phyloP scores from a whole-genome alignment of 768 basidiomycete genomes.

The Tubosaeta sp. region DNA sequence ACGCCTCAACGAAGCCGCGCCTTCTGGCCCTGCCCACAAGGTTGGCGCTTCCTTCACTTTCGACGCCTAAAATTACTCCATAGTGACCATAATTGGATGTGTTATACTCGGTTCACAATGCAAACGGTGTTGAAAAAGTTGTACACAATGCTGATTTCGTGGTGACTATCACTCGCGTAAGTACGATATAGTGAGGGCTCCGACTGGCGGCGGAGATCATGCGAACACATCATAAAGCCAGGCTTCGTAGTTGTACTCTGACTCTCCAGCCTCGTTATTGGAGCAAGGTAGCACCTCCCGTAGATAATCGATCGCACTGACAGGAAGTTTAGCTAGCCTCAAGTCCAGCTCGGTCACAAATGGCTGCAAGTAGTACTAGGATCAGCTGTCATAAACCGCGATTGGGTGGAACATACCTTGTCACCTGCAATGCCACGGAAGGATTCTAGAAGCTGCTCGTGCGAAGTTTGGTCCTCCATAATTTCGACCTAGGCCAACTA shows the following conservation, averaged over 20 bases:
- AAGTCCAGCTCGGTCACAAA: slow-evolving; percentile 94
- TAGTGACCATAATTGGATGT: slow-evolving; percentile 18
- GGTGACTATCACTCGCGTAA: neutral
- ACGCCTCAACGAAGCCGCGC: slow-evolving; percentile 71
- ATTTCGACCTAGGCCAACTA: slow-evolving; percentile 71
- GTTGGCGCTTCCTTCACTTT: slow-evolving; percentile 74
- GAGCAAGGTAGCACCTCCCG: slow-evolving; percentile 71
- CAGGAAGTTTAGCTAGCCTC: slow-evolving; percentile 75
- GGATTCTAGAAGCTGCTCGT: slow-evolving; percentile 86
- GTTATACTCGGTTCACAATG: slow-evolving; percentile 13
- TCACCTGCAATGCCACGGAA: slow-evolving; percentile 90
- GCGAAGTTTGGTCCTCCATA: slow-evolving; percentile 91
- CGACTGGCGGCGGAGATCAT: slow-evolving; percentile 25
- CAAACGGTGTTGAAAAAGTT: slow-evolving; percentile 1
- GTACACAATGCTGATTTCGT: neutral
- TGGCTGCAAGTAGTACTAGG: slow-evolving; percentile 45
- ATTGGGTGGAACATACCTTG: slow-evolving; percentile 53
- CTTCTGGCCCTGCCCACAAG: slow-evolving; percentile 74
- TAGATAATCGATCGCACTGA: slow-evolving; percentile 73
- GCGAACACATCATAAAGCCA: slow-evolving; percentile 81
- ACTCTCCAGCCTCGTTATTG: slow-evolving; percentile 51
- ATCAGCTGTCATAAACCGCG: neutral
- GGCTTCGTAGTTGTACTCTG: slow-evolving; percentile 74
- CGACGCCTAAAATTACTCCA: slow-evolving; percentile 48
- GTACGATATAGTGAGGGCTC: neutral